Base-by-base conservation (phyloP, 805 yeast species). In the Metschnikowia santaceciliae region DNA sequence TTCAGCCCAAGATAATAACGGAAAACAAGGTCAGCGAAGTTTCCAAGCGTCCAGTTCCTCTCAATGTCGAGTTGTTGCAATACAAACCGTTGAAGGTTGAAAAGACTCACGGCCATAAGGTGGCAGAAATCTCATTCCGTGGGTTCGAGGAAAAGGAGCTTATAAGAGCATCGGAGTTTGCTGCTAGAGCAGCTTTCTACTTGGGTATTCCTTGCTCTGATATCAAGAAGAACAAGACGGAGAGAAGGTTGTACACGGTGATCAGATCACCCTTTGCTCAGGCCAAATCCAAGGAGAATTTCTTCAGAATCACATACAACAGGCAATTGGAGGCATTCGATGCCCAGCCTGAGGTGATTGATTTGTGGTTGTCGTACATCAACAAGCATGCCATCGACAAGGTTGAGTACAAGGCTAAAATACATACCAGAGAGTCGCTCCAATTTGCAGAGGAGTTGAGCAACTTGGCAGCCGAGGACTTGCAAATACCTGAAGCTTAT, bases 241-340 rank as follows among this genome's bases (percentile, higher is more conserved):
- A 82, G 64, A 81, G 84, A 60, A 88, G 92, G 68, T 80, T 90
- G 59, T 92, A 96, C 89, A 94, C 99, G 0, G 96, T 94, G 41
- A 90, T 86, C 62, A 81, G 85, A 66, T 84, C 96, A 3, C 97
- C 97, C 1, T 94, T 94, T 67, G 96, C 88, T 19, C 94, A 89
- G 64, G 96, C 97, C 47, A 91, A 90, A 67, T 79, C 94, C 8
- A 94, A 94, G 72, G 96, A 92, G 73, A 94, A 92, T 75, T 94
- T 88, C 71, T 88, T 88, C 73, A 84, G 98, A 73, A 78, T 81
- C 45, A 94, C 98, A 1, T 88, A 82, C 67, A 82, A 85, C 60
- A 81, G 96, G 55, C 67, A 80, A 53, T 75, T 94, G 57, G 78
- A 77, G 58, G 87, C 90, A 30, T 90, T 81, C 77, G 98, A 94